A percentile compares a stretch with the other conserved stretches of the same genome.
Conservation (phyloP, 2,329 filamentous ascomycete genomes). For the Phaeophleospora eucalypticola region DNA sequence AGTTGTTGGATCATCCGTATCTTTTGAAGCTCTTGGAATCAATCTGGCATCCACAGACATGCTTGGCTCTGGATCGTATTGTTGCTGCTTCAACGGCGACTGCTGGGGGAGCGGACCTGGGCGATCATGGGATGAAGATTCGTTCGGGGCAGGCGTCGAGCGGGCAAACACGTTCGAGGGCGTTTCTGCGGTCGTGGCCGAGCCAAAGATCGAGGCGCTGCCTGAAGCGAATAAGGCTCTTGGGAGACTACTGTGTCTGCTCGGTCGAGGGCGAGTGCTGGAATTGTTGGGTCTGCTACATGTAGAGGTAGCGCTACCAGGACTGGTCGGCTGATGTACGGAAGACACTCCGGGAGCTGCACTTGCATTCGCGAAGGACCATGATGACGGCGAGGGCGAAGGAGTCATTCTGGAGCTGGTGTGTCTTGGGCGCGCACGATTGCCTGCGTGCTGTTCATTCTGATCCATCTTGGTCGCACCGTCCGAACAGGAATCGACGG, state of each 20-base stretch:
- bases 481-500: background rate
- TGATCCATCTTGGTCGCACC: constrained; percentile 1
- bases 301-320: background rate
- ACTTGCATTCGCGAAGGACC: constrained; percentile 13
- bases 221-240: constrained; percentile 18
- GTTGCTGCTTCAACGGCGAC: constrained; percentile 13
- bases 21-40: constrained; percentile 45
- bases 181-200: constrained; percentile 6
- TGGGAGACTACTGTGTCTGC: constrained; percentile 20
- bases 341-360: background rate
- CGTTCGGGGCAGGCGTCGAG: background rate
- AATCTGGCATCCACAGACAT: constrained; percentile 8
- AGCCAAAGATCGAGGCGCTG: constrained; percentile 19
- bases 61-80: constrained; percentile 10
- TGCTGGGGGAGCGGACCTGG: background rate
- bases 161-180: background rate
- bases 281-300: background rate
- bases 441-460: background rate
- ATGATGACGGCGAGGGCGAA: constrained; percentile 7
- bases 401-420: background rate
- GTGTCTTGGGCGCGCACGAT: background rate
- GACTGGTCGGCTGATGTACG: background rate
- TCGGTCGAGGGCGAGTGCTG: constrained; percentile 7
- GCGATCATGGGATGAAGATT: constrained; percentile 5
- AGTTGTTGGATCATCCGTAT: constrained; percentile 46